Conservation (phyloP, 176 grass and related monocot genomes). For the Ensete glaucum region DNA sequence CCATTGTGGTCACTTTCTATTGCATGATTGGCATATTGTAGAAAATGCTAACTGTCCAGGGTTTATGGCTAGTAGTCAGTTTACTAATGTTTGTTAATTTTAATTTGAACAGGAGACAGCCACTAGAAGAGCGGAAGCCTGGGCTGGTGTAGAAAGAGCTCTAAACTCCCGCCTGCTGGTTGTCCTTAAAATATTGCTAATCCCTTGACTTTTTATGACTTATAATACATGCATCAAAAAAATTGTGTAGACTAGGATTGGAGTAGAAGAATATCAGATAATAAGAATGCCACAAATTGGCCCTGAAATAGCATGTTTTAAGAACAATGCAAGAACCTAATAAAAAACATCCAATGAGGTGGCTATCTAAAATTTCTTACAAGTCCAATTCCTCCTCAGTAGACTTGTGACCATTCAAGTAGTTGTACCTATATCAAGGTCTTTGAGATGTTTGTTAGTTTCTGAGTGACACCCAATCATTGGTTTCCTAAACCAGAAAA, state of each 20-base stretch:
- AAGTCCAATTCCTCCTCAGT: background rate
- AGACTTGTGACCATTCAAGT: background rate
- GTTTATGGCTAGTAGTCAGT: background rate
- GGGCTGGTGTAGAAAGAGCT: slow-evolving; percentile 81
- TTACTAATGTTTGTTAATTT: background rate
- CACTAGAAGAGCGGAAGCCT: slow-evolving; percentile 87
- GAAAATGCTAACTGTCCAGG: background rate
- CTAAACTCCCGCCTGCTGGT: slow-evolving; percentile 96
- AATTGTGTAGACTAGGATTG: background rate
- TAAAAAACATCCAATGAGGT: background rate
- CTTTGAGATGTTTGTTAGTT: too few relatives aligned
- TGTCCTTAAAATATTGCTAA: slow-evolving; percentile 10
- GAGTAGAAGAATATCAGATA: background rate
- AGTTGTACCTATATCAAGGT: background rate
- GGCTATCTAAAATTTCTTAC: background rate
- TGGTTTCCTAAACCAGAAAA: too few relatives aligned
- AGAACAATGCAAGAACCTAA: background rate
- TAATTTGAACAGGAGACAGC: slow-evolving; percentile 66
- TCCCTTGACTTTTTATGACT: background rate
- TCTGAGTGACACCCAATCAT: too few relatives aligned
- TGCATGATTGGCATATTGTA: background rate
- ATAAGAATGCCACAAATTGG: background rate
- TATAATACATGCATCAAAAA: background rate
- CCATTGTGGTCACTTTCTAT: background rate
- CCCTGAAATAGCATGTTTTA: background rate